Evolutionary conservation across 257 asterid genomes (phyloP), one percentile per base, ranked within the genome.

Genomic region (Solanum sejunctum): DNA sequence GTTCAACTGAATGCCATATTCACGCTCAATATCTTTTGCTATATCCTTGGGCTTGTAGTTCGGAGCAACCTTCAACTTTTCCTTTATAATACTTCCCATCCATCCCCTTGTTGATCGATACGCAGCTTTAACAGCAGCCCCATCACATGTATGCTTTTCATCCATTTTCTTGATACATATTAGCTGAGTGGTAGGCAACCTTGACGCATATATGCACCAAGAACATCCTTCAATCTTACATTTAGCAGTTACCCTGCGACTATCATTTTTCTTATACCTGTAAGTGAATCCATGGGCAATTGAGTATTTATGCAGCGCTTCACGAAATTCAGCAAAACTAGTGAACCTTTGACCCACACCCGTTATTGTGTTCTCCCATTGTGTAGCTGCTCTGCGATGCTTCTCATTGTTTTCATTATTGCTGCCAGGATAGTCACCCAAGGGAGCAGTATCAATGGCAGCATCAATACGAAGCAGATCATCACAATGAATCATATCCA

Each of bases 161-260:
- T 93, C 91, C 99, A 95, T 95, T 86, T 93, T 96, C 89, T 96
- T 96, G 61, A 96, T 96, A 84, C 98, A 96, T 85, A 96, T 90
- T 86, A 96, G 91, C 83, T 96, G 99, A 78, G 99, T 96, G 61
- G 96, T 95, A 61, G 99, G 94, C 89, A 97, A 85, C 89, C 95
- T 94, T 60, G 99, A 97, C 21, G 99, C 99, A 88, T 93, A 93
- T 88, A 97, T 91, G 70, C 98, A 91, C 99, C 99, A 97, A 0
- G 98, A 98, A 86, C 99, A 97, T 69, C 98, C 98, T 88, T 95
- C 98, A 15, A 92, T 88, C 87, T 95, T 97, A 92, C 99, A 97
- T 92, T 93, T 95, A 88, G 96, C 99, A 85, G 98, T 93, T 84
- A 96, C 99, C 28, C 99, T 96, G 88, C 93, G 98, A 87, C 98